Conservation (phyloP, 2,329 filamentous ascomycete genomes). For the Neophaeococcomyces mojaviensis region DNA sequence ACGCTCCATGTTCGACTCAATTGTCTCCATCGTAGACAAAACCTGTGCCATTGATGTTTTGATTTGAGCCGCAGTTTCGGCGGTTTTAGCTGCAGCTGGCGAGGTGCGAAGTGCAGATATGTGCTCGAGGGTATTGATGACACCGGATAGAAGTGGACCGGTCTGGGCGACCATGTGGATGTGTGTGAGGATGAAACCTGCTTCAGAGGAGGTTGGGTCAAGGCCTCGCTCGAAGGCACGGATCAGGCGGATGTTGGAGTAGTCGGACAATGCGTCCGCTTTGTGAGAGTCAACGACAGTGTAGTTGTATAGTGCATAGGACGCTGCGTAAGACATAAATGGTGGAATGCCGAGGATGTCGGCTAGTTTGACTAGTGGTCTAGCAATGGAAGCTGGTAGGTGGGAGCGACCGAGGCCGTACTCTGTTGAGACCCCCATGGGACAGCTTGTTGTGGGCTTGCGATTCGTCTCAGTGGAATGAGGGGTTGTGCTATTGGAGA, state of each 20-base stretch:
- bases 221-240: conserved; percentile 87
- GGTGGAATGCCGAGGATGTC: conserved; percentile 67
- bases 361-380: conserved; percentile 75
- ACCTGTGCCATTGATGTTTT: conserved; percentile 38
- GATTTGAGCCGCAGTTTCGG: conserved; percentile 41
- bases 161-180: conserved; percentile 92
- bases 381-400: conserved; percentile 66
- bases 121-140: conserved; percentile 58
- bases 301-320: conserved; percentile 58
- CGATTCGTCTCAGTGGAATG: background rate
- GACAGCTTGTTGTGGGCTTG: background rate
- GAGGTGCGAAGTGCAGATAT: conserved; percentile 29
- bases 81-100: background rate
- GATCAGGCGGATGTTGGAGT: conserved; percentile 67
- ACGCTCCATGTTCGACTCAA: conserved; percentile 75
- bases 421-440: background rate
- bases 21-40: conserved; percentile 56
- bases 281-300: conserved; percentile 48
- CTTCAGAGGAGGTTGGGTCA: conserved; percentile 79
- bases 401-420: conserved; percentile 72
- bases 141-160: conserved; percentile 65
- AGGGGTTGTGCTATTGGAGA: conserved; percentile 46
- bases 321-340: conserved; percentile 77
- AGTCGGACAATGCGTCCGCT: conserved; percentile 25
- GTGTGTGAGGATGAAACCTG: conserved; percentile 91